Percentiles rank a stretch among this genome's conserved stretches.
These are phyloP conservation scores for Auxenochlorella protothecoides DNA, from an alignment of 139 green algal genomes.

Conservation along the genomic window DNA sequence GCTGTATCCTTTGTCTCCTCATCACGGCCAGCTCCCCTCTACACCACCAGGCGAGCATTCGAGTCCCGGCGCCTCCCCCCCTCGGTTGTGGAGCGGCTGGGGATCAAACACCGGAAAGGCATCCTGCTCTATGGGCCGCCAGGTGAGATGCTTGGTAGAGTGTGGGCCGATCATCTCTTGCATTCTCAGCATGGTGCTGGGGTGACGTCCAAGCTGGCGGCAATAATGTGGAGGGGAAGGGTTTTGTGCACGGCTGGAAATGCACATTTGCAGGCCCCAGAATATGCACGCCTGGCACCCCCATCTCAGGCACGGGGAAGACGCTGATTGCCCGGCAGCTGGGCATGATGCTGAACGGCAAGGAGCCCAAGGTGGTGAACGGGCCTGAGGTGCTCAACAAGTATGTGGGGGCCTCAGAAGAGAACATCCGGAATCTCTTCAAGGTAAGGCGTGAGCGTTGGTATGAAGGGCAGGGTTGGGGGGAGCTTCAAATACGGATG, in stretches of 20 bases:
- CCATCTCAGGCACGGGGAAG: constrained; percentile 79
- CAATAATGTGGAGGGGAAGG: background rate
- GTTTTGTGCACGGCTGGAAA: background rate
- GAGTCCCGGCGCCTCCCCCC: constrained; percentile 87
- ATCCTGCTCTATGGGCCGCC: constrained; percentile 72
- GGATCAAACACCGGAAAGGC: constrained; percentile 94
- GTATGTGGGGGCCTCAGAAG: constrained; percentile 91
- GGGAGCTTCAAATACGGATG: no score
- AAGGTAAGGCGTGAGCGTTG: constrained; percentile 9
- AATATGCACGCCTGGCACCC: background rate
- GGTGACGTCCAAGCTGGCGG: no score
- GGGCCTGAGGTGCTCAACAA: constrained; percentile 75
- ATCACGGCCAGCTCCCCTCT: no score
- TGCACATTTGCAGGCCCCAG: background rate
- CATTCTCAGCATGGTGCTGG: no score
- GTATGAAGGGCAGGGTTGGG: no score
- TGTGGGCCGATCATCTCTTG: background rate
- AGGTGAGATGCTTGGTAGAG: constrained; percentile 4
- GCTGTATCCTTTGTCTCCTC: no score
- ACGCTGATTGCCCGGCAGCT: constrained; percentile 98
- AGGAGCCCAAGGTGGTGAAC: constrained; percentile 90
- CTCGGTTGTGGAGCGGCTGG: constrained; percentile 73
- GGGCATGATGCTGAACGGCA: constrained; percentile 98
- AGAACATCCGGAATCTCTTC: constrained; percentile 97
- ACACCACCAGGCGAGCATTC: constrained; percentile 63